Conservation (phyloP, 192 early-diverging fungal genomes). For the Glomus cerebriforme region DNA sequence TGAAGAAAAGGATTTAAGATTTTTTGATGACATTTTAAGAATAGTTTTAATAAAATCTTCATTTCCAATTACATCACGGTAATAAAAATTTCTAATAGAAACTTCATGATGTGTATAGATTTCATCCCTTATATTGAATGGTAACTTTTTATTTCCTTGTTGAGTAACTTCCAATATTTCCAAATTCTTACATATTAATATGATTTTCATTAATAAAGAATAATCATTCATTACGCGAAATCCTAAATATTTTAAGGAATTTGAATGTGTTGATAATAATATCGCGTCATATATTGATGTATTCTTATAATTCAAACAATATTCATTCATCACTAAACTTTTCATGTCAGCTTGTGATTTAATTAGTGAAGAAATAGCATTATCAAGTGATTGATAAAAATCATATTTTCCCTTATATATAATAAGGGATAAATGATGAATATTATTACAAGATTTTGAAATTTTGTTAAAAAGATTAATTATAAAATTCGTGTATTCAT, state of each 20-base stretch:
- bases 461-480: background rate
- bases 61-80: background rate
- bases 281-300: background rate
- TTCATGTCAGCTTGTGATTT: background rate
- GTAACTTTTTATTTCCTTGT: background rate
- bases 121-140: background rate
- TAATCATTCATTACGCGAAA: background rate
- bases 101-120: background rate
- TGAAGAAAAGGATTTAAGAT: background rate
- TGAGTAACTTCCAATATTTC: background rate
- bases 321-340: background rate
- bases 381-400: too few relatives aligned
- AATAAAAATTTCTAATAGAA: background rate
- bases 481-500: background rate
- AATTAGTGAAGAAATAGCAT: background rate
- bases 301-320: background rate
- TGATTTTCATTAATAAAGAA: background rate
- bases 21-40: background rate
- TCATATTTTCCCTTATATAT: background rate
- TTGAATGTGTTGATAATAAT: background rate
- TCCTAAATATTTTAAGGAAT: background rate
- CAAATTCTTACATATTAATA: background rate
- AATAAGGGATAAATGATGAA: background rate
- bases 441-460: background rate
- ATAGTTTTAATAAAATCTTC: background rate